A percentile compares a stretch with the other conserved stretches of the same genome.
These are phyloP conservation scores for Takashimella tepidaria DNA, from an alignment of 1,284 basidiomycete genomes.

Conservation along the genomic window DNA sequence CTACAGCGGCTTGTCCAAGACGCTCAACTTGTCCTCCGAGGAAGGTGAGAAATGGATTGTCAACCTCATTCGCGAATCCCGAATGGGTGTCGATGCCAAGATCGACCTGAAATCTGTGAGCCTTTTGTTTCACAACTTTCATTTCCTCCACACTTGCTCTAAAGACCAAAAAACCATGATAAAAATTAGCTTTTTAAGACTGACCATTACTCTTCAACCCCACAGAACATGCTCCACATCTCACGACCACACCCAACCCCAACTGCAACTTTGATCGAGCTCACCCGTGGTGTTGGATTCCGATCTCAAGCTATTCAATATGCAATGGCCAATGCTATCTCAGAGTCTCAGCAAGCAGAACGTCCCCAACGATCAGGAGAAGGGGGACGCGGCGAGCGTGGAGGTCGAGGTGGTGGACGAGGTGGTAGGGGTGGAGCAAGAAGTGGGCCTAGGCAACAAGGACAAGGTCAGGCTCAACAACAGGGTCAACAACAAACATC, in stretches of 20 bases:
- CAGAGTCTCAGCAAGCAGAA: conserved; percentile 4
- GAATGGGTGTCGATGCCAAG: conserved; percentile 92
- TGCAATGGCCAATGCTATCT: conserved; percentile 55
- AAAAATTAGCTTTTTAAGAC: too few species aligned
- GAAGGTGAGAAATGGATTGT: conserved; percentile 99
- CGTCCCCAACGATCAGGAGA: conserved; percentile 20
- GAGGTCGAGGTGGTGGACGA: conserved; percentile 26
- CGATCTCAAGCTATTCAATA: conserved; percentile 84
- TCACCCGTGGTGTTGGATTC: conserved; percentile 85
- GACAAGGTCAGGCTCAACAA: not conserved
- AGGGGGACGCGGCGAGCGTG: conserved; percentile 26
- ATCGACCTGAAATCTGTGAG: conserved; percentile 88
- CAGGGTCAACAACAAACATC: not conserved
- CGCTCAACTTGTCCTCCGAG: conserved; percentile 82
- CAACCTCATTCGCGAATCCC: conserved; percentile 92
- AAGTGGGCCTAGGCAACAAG: conserved; percentile 9
- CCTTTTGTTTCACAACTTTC: not conserved
- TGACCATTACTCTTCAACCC: conserved; percentile 4
- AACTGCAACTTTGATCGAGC: conserved; percentile 93
- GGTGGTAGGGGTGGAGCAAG: conserved; percentile 28
- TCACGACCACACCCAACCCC: conserved; percentile 82
- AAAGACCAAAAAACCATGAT: too few species aligned
- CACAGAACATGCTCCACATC: conserved; percentile 90
- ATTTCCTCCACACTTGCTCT: not conserved
- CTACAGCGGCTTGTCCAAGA: conserved; percentile 77